Percentiles rank a stretch among this genome's conserved stretches.
These are phyloP conservation scores for Serendipita sp. DNA, from an alignment of 768 basidiomycete species.

Conservation along the genomic window DNA sequence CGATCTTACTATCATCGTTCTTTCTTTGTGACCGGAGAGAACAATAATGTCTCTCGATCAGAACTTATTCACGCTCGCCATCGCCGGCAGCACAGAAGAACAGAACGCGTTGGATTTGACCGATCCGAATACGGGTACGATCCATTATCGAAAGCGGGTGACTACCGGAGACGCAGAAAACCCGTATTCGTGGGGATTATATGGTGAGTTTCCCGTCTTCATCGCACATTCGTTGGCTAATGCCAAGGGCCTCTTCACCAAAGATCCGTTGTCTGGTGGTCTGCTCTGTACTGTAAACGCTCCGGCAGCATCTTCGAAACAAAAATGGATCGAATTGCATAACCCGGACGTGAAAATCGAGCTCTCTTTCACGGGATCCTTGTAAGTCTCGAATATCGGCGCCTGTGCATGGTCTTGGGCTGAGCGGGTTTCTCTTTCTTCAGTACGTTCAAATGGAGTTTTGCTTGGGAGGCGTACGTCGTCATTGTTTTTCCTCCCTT, in stretches of 20 bases:
- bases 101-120: constrained; percentile 51
- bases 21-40: neutral
- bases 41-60: constrained; percentile 60
- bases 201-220: neutral
- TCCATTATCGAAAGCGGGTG: constrained; percentile 59
- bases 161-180: constrained; percentile 19
- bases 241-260: neutral
- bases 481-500: neutral
- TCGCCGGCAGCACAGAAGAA: constrained; percentile 41
- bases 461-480: constrained; percentile 70
- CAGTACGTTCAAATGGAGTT: constrained; percentile 50
- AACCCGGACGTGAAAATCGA: constrained; percentile 59
- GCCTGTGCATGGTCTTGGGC: neutral
- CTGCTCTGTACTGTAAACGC: constrained; percentile 53
- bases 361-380: constrained; percentile 53
- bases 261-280: constrained; percentile 59
- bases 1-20: too few relatives aligned
- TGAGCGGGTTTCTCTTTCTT: neutral
- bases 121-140: constrained; percentile 36
- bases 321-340: constrained; percentile 56
- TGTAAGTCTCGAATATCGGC: constrained; percentile 19
- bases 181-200: neutral
- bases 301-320: constrained; percentile 47
- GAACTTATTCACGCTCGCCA: constrained; percentile 64
- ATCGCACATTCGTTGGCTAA: neutral